These are phyloP conservation scores for Halophytophthora polymorphica DNA, from an alignment of 352 stramenopile genomes.

Conservation along the genomic window DNA sequence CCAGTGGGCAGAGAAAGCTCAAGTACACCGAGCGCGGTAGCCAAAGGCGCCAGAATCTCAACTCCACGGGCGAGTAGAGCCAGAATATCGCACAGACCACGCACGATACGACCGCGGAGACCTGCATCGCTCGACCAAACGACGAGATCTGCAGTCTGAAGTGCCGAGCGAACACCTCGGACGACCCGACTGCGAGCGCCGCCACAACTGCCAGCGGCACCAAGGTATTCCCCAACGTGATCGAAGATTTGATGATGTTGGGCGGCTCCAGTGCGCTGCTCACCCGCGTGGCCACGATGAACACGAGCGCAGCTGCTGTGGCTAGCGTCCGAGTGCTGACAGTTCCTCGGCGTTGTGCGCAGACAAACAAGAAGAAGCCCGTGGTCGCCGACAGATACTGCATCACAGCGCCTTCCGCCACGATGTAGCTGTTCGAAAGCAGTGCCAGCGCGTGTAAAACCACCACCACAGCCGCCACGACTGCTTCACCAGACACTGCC, in stretches of 20 bases:
- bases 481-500: constrained; percentile 13
- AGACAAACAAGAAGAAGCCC: constrained; percentile 43
- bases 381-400: constrained; percentile 60
- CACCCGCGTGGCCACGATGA: constrained; percentile 44
- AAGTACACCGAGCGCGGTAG: constrained; percentile 58
- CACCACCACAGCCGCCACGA: constrained; percentile 40
- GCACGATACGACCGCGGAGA: constrained; percentile 22
- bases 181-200: constrained; percentile 18
- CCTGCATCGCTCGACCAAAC: constrained; percentile 15
- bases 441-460: constrained; percentile 62
- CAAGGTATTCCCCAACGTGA: constrained; percentile 36
- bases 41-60: constrained; percentile 45
- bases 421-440: constrained; percentile 86
- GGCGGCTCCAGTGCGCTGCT: constrained; percentile 44
- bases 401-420: constrained; percentile 69
- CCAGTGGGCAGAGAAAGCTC: constrained; percentile 20
- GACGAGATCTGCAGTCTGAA: constrained; percentile 12
- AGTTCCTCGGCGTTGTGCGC: constrained; percentile 15
- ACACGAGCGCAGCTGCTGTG: constrained; percentile 28
- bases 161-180: constrained; percentile 5
- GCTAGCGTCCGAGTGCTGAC: constrained; percentile 4
- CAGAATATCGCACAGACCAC: constrained; percentile 47
- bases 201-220: constrained; percentile 23
- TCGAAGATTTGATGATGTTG: constrained; percentile 67
- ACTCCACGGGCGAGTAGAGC: constrained; percentile 33